These are phyloP conservation scores for Dillenia turbinata DNA, from an alignment of 164 flowering plant genomes.

Conservation along the genomic window DNA sequence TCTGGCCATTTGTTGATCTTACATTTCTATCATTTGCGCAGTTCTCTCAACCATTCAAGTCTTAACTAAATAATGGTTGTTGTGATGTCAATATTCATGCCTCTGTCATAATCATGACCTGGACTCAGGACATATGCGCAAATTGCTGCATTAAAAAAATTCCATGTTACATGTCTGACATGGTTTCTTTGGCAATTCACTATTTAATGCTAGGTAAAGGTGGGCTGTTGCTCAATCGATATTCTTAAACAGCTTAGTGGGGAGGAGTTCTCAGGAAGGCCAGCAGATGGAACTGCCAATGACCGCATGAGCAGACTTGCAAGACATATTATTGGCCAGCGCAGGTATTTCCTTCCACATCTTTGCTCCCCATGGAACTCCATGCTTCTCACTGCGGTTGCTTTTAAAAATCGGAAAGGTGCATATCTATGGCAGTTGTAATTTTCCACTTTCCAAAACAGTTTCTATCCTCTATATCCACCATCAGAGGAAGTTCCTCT, in stretches of 20 bases:
- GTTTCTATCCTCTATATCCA: constrained; percentile 97
- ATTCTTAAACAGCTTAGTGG: constrained; percentile 84
- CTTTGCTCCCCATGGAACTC: background rate
- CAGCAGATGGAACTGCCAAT: constrained; percentile 47
- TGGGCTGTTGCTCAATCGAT: constrained; percentile 85
- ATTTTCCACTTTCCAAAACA: constrained; percentile 24
- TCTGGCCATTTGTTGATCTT: too few relatives aligned
- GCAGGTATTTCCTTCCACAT: constrained; percentile 44
- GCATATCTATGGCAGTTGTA: background rate
- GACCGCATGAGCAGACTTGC: constrained; percentile 82
- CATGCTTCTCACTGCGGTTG: background rate
- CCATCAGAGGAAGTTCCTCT: constrained; percentile 75
- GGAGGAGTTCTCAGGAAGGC: constrained; percentile 71
- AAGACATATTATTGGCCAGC: constrained; percentile 73
- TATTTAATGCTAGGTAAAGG: constrained; percentile 48
- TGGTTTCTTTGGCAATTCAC: background rate
- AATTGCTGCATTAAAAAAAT: too few relatives aligned
- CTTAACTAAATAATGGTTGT: too few relatives aligned
- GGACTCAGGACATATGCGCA: too few relatives aligned
- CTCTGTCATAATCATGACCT: too few relatives aligned
- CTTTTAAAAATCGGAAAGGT: background rate
- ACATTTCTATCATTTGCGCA: too few relatives aligned
- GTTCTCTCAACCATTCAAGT: too few relatives aligned
- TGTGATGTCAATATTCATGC: too few relatives aligned
- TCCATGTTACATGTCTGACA: too few relatives aligned